Conservation (phyloP, 2,329 filamentous ascomycete genomes). For the Penicillium sp. region DNA sequence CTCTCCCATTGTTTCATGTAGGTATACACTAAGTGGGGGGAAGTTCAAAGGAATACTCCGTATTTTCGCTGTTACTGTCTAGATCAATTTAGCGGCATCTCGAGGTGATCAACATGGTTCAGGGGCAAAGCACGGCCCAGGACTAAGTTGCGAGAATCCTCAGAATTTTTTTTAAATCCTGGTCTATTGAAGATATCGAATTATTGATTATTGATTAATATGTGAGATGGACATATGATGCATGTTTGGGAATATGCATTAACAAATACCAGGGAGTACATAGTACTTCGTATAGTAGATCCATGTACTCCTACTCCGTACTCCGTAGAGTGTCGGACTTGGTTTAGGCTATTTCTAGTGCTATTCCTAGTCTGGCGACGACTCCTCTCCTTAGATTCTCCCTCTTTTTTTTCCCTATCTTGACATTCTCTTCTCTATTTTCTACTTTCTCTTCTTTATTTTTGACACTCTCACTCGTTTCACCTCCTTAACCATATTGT, state of each 20-base stretch:
- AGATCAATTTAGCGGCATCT: conserved; percentile 6
- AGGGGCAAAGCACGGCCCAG: conserved; percentile 13
- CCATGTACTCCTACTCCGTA: not conserved
- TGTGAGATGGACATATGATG: not conserved
- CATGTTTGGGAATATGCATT: not conserved
- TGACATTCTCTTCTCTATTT: not conserved
- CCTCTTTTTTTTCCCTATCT: not conserved
- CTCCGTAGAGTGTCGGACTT: not conserved
- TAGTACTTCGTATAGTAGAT: not conserved
- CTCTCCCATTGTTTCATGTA: not conserved
- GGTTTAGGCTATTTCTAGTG: conserved; percentile 1
- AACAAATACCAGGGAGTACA: not conserved
- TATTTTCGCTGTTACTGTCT: not conserved
- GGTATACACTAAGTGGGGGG: not conserved
- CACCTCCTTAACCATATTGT: not conserved
- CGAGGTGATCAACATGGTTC: conserved; percentile 8
- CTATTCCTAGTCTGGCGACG: conserved; percentile 1
- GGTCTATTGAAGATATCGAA: not conserved
- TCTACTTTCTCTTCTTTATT: not conserved
- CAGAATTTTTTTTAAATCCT: not conserved
- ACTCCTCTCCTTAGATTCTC: not conserved
- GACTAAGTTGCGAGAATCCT: not conserved
- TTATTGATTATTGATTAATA: conserved; percentile 3
- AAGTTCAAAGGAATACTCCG: not conserved
- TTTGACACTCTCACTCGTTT: not conserved